A percentile compares a stretch with the other conserved stretches of the same genome.
Evolutionary conservation across 2,329 filamentous ascomycete species (phyloP).

Genomic region (Colletotrichum agaves): DNA sequence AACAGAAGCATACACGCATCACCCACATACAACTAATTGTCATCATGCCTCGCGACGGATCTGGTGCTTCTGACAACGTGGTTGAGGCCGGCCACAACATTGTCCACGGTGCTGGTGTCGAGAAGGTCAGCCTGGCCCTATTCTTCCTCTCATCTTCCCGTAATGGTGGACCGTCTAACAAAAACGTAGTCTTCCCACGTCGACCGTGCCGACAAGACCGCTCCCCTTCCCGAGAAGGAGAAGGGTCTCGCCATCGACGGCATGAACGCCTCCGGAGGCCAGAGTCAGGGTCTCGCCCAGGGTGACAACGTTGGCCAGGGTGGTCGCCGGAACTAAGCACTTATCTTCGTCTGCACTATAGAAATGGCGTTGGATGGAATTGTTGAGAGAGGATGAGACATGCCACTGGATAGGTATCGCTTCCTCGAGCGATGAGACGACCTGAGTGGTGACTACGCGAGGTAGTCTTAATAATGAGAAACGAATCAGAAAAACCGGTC

Average conservation of each 20-base stretch:
- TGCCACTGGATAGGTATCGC: background rate
- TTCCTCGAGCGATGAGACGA: background rate
- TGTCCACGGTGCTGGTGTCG: conserved; percentile 55
- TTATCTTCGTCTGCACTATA: no score
- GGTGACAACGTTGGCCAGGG: conserved; percentile 56
- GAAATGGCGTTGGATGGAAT: no score
- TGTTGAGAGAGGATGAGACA: background rate
- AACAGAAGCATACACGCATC: background rate
- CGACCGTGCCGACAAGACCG: conserved; percentile 60
- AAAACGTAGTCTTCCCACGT: conserved; percentile 45
- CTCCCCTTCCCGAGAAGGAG: conserved; percentile 58
- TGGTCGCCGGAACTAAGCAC: conserved; percentile 28
- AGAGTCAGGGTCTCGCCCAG: conserved; percentile 54
- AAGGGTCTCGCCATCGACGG: conserved; percentile 55
- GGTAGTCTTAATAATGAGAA: conserved; percentile 29
- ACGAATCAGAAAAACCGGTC: background rate
- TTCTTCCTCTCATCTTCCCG: background rate
- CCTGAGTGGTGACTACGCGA: conserved; percentile 16
- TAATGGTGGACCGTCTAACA: background rate
- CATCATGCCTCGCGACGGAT: conserved; percentile 63
- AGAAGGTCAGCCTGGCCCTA: conserved; percentile 47
- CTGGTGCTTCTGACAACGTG: conserved; percentile 59
- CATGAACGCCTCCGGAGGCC: conserved; percentile 55
- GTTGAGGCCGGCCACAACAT: conserved; percentile 54
- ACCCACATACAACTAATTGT: background rate